Evolutionary conservation across 306 rosid genomes (phyloP).

Genomic region (Biancaea sappan): DNA sequence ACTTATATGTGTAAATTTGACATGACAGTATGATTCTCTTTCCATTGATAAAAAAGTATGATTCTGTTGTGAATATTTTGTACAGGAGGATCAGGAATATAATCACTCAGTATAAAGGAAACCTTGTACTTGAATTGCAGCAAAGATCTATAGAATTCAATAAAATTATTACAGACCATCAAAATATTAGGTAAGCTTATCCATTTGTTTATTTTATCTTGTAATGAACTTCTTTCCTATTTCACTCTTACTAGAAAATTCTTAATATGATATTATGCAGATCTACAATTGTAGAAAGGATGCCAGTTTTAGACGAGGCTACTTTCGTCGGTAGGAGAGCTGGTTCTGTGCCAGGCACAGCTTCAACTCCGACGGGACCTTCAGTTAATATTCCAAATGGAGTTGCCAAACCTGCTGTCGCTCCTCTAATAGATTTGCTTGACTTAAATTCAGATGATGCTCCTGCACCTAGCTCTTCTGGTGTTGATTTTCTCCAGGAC

Average conservation of each 20-base stretch:
- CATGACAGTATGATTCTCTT: not conserved
- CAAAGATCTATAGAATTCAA: slow-evolving; percentile 95
- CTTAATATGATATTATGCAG: slow-evolving; percentile 47
- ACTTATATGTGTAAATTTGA: slow-evolving; percentile 27
- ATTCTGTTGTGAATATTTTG: slow-evolving; percentile 30
- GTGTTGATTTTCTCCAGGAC: slow-evolving; percentile 89
- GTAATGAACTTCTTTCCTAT: slow-evolving; percentile 18
- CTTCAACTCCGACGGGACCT: slow-evolving; percentile 58
- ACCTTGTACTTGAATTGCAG: slow-evolving; percentile 95
- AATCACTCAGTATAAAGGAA: slow-evolving; percentile 77
- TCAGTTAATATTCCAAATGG: slow-evolving; percentile 84
- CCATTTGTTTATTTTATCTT: slow-evolving; percentile 16
- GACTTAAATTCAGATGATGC: slow-evolving; percentile 81
- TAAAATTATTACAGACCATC: slow-evolving; percentile 74
- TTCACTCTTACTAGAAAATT: not conserved
- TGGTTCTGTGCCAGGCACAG: slow-evolving; percentile 61
- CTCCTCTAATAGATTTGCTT: slow-evolving; percentile 90
- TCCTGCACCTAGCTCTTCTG: slow-evolving; percentile 78
- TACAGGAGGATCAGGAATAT: slow-evolving; percentile 85
- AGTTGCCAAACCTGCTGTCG: slow-evolving; percentile 60
- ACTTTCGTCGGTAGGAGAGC: slow-evolving; percentile 73
- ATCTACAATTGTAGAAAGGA: slow-evolving; percentile 85
- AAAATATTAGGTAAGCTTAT: slow-evolving; percentile 70
- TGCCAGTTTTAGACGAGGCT: slow-evolving; percentile 96
- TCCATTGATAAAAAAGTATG: not conserved